A percentile compares a stretch with the other conserved stretches of the same genome.
These are phyloP conservation scores for Xylaria arbuscula DNA, from an alignment of 2,329 filamentous ascomycete species.

Conservation along the genomic window DNA sequence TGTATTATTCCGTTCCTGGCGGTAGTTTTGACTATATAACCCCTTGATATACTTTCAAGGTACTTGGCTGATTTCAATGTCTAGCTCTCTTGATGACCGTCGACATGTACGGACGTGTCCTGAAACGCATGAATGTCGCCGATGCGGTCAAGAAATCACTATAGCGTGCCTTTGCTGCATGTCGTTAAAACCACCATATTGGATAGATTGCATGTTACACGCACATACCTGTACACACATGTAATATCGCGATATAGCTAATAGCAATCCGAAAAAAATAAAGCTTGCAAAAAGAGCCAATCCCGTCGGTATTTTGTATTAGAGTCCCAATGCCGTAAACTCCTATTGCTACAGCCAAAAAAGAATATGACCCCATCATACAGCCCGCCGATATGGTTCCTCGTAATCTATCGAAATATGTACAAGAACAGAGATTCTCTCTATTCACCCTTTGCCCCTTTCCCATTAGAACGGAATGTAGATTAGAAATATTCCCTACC, in stretches of 20 bases:
- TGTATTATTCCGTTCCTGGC: slow-evolving; percentile 3
- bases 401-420: slow-evolving; percentile 37
- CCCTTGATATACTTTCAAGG: background rate
- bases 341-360: slow-evolving; percentile 38
- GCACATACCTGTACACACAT: no score
- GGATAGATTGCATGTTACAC: background rate
- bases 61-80: background rate
- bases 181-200: background rate
- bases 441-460: background rate
- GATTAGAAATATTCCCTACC: background rate
- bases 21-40: background rate
- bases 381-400: slow-evolving; percentile 23
- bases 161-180: slow-evolving; percentile 39
- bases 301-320: slow-evolving; percentile 31
- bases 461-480: background rate
- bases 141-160: slow-evolving; percentile 56
- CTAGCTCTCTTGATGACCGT: slow-evolving; percentile 62
- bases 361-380: slow-evolving; percentile 24
- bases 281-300: slow-evolving; percentile 17
- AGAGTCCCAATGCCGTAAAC: slow-evolving; percentile 36
- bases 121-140: slow-evolving; percentile 54
- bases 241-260: slow-evolving; percentile 16
- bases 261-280: background rate
- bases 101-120: slow-evolving; percentile 66
- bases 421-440: slow-evolving; percentile 30